Base-by-base conservation (phyloP, 1,284 basidiomycete genomes). In the Afroboletus lepidellus region DNA sequence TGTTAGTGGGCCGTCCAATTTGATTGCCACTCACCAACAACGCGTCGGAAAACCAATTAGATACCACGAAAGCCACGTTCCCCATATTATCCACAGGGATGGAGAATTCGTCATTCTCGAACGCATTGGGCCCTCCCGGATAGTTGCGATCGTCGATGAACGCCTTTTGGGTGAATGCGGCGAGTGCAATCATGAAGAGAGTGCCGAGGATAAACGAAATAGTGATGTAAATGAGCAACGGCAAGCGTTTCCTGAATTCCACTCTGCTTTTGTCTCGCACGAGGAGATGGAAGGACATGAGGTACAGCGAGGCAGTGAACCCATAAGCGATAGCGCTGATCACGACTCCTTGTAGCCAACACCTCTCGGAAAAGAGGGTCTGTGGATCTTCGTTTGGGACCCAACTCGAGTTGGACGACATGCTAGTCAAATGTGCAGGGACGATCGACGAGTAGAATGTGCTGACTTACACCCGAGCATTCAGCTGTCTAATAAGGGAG, bases 61-160 rank as follows among this genome's bases (percentile, higher is more conserved):
- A 49, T 8, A 71, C 12, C 15, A 64, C 46, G 38, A 57, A 65
- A 0, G 50, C 25, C 0, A 8, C 51, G 15, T 60, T 69, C 0
- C 48, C 53, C 3, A 13, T 6, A 36, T 18, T 18, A 13, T 36
- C 15, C 20, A n/a, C 5, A 23, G 37, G 58, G 24, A 64, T 57
- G 18, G 54, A 46, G 18, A 58, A 56, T 21, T 48, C 53, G 3
- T 46, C 47, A 34, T 52, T 46, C 25, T 57, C 58, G 16, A 45
- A 65, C 9, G 43, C 53, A 5, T 23, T 52, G 27, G 55, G 62
- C 42, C 62, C 66, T 0, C 72, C 70, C 1, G 66, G 65, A 44
- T 60, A 70, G 42, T 62, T 54, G 6, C 70, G 60, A 48, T 70
- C 29, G 46, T 70, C 58, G 38, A 73, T 66, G 51, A 67, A 73